Base-by-base conservation (phyloP, 2,329 filamentous ascomycete genomes). In the Colletotrichum sp. region DNA sequence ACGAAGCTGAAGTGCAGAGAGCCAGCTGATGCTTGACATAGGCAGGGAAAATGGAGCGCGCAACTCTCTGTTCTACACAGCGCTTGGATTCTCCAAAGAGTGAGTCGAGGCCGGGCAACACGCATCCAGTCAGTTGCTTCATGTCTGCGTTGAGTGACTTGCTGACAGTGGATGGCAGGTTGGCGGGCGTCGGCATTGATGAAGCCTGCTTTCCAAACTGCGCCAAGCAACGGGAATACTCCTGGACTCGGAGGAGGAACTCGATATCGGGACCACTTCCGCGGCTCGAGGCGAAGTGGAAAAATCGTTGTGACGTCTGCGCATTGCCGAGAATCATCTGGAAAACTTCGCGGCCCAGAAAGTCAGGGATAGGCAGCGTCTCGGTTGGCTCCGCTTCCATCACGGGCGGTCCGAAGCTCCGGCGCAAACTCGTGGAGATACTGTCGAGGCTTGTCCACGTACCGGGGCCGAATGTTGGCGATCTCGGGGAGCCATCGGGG, bases 1-100 rank as follows among this genome's bases (percentile, higher is more conserved):
- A 80, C 1, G 89, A 87, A 48, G 83, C 81, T 5, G 84, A 84
- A 6, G 88, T 87, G 66, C 86, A 86, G 34, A 85, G 80, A 1
- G 86, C 86, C 69, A 91, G 82, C 78, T 90, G 89, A 70, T 88
- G 84, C 69, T 87, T 88, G 26, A 90, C 88, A 77, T 91, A 91
- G 24, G 85, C 83, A 3, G 89, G 88, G 70, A 89, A 91, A 21
- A 90, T 82, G 43, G 89, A 86, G 4, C 80, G 81, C 1, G 84
- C 80, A 4, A 90, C 81, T 3, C 88, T 79, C 43, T 83, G 83
- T 77, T 90, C 87, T 10, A 90, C 82, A 32, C 85, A 84, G 4
- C 82, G 82, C 73, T 85, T 83, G 7, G 87, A 84, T 48, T 87
- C 84, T 48, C 82, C 76, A 73, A 89, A 89, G 55, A 88, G 80